A percentile compares a stretch with the other conserved stretches of the same genome.
Evolutionary conservation across 805 yeast genomes (phyloP).

Genomic region (Tetrapisispora fleetii): DNA sequence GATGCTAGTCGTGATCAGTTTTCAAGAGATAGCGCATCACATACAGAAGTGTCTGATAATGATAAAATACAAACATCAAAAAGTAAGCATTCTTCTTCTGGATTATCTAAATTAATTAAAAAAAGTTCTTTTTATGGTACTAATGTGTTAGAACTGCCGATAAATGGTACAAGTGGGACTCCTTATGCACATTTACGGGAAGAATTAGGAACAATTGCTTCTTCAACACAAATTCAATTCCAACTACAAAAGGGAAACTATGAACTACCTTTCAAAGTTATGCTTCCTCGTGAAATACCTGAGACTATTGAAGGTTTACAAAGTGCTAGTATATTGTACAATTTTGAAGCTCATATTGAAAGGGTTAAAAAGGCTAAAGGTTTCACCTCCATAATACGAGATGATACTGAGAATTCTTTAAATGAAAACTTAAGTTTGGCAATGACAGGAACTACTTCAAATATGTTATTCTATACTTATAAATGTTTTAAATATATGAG

Average conservation of each 20-base stretch:
- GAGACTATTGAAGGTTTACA: conserved; percentile 86
- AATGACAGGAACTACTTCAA: background rate
- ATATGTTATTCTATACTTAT: background rate
- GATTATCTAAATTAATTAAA: conserved; percentile 6
- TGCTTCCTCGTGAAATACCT: conserved; percentile 74
- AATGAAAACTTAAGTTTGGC: background rate
- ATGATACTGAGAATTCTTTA: conserved; percentile 1
- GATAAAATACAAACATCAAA: background rate
- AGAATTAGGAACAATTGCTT: conserved; percentile 4
- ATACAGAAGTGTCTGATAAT: background rate
- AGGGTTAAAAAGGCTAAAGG: conserved; percentile 31
- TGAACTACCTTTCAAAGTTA: conserved; percentile 73
- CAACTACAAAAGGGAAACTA: conserved; percentile 61
- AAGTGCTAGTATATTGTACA: conserved; percentile 64
- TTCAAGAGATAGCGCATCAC: background rate
- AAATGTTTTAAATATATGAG: conserved; percentile 48
- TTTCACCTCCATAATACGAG: conserved; percentile 30
- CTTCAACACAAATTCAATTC: conserved; percentile 17
- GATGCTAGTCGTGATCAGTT: no score
- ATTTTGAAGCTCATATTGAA: conserved; percentile 67
- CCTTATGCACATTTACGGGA: conserved; percentile 23
- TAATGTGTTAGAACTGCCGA: conserved; percentile 19
- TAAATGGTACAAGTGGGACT: conserved; percentile 26
- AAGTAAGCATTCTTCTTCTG: conserved; percentile 4
- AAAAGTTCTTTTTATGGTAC: conserved; percentile 6